These are phyloP conservation scores for Cerioporus squamosus DNA, from an alignment of 1,284 basidiomycete species.

Conservation along the genomic window DNA sequence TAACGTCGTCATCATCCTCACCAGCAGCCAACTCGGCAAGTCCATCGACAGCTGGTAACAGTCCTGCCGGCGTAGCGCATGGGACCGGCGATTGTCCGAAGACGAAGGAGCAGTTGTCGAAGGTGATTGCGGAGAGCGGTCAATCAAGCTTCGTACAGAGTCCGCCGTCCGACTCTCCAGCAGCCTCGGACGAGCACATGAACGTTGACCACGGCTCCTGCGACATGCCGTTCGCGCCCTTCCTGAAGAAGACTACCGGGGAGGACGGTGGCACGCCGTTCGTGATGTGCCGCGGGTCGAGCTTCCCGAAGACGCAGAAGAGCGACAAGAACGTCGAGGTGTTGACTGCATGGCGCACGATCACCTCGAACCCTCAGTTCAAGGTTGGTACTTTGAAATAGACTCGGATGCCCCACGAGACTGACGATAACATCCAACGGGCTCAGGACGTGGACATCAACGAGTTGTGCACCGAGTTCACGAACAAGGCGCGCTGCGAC, in stretches of 20 bases:
- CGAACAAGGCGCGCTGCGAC: conserved; percentile 78
- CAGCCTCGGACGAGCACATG: conserved; percentile 1
- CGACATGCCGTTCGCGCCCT: conserved; percentile 30
- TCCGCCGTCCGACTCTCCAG: conserved; percentile 10
- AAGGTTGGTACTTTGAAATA: conserved; percentile 42
- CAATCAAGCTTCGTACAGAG: conserved; percentile 51
- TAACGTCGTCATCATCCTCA: conserved; percentile 36
- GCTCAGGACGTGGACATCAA: conserved; percentile 75
- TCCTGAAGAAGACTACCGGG: conserved; percentile 28
- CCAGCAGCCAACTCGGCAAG: conserved; percentile 32
- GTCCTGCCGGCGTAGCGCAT: conserved; percentile 8
- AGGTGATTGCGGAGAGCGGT: conserved; percentile 51
- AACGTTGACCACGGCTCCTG: conserved; percentile 19
- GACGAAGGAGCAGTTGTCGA: conserved; percentile 57
- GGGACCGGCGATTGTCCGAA: conserved; percentile 51
- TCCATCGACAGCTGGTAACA: conserved; percentile 19
- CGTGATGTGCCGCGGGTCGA: conserved; percentile 63
- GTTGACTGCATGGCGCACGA: conserved; percentile 73
- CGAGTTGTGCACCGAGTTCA: conserved; percentile 75
- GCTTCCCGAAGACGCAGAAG: conserved; percentile 67
- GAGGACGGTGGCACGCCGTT: conserved; percentile 44
- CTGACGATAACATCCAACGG: conserved; percentile 10
- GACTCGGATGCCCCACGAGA: not conserved
- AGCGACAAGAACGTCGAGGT: conserved; percentile 78
- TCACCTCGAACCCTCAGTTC: conserved; percentile 72